Evolutionary conservation across 1,284 basidiomycete genomes (phyloP).

Genomic region (Ustilago trichophora): DNA sequence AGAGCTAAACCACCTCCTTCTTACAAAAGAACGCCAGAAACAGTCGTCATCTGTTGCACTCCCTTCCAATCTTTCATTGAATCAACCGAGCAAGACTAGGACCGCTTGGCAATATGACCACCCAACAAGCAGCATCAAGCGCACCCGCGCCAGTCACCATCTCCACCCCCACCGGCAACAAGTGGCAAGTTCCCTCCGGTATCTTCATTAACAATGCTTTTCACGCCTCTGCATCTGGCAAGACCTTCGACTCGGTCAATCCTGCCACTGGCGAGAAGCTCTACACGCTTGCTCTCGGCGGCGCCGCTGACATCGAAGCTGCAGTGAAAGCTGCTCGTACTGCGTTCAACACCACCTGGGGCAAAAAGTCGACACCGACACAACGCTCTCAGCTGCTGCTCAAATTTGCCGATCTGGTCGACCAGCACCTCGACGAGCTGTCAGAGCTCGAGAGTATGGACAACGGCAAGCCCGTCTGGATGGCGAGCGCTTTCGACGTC

Average conservation of each 20-base stretch:
- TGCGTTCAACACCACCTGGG: slow-evolving; percentile 50
- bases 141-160: slow-evolving; percentile 46
- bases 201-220: slow-evolving; percentile 59
- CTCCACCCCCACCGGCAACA: slow-evolving; percentile 56
- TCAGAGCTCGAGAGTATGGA: slow-evolving; percentile 70
- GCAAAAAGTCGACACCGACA: slow-evolving; percentile 27
- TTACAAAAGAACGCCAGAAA: slow-evolving; percentile 1
- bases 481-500: slow-evolving; percentile 76
- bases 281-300: slow-evolving; percentile 39
- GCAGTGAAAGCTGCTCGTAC: slow-evolving; percentile 54
- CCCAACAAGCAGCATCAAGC: slow-evolving; percentile 10
- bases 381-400: slow-evolving; percentile 73
- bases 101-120: slow-evolving; percentile 8
- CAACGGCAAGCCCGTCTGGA: slow-evolving; percentile 80
- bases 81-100: no score
- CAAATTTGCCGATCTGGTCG: slow-evolving; percentile 79
- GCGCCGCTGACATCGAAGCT: slow-evolving; percentile 51
- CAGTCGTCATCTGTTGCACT: not conserved
- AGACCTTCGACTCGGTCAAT: slow-evolving; percentile 54
- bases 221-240: slow-evolving; percentile 41
- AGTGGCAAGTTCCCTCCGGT: slow-evolving; percentile 43
- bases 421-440: slow-evolving; percentile 76
- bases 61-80: no score
- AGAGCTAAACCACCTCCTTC: not conserved
- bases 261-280: slow-evolving; percentile 53